These are phyloP conservation scores for Yamadazyma laniorum DNA, from an alignment of 805 yeast genomes.

Conservation along the genomic window DNA sequence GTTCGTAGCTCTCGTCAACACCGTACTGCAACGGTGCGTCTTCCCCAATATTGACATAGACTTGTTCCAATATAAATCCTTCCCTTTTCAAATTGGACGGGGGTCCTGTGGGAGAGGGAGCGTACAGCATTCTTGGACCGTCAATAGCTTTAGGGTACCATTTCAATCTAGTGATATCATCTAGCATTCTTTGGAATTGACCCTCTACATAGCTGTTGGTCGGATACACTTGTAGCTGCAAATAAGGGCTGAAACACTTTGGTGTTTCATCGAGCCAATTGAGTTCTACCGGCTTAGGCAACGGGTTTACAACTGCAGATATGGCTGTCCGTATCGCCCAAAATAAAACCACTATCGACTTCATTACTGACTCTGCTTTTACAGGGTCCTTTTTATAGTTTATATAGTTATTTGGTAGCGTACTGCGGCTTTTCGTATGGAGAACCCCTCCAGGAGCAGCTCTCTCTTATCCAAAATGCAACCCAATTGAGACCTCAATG, in stretches of 20 bases:
- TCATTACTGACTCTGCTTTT: neutral
- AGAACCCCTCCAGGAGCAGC: no score
- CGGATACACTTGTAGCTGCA: neutral
- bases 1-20: conserved; percentile 35
- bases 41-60: neutral
- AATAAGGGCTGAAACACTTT: neutral
- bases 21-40: conserved; percentile 29
- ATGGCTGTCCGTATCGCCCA: neutral
- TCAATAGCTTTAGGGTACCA: conserved; percentile 38
- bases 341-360: neutral
- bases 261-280: neutral
- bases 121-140: conserved; percentile 14
- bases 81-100: neutral
- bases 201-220: neutral
- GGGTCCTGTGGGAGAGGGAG: neutral
- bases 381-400: neutral
- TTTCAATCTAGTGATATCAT: conserved; percentile 19
- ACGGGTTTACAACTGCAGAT: neutral
- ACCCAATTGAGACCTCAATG: no score
- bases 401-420: neutral
- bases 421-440: no score
- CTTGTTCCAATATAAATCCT: neutral
- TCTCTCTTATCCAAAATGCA: no score
- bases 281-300: neutral
- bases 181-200: conserved; percentile 4